Evolutionary conservation across 139 green algal genomes (phyloP).

Genomic region (Yamagishiella unicocca): DNA sequence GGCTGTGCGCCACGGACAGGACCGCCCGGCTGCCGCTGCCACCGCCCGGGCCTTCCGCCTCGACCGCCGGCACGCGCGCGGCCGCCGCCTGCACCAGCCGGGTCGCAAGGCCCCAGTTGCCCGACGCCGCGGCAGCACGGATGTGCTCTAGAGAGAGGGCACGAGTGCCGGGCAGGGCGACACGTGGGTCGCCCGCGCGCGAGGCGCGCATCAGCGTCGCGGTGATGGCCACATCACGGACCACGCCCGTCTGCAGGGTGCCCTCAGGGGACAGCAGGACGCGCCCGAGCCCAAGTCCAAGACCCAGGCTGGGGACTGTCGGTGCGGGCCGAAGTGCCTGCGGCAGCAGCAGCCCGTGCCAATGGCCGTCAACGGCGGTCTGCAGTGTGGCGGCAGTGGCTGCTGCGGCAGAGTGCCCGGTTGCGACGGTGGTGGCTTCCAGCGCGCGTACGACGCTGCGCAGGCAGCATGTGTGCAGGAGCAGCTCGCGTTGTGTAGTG

Average conservation of each 20-base stretch:
- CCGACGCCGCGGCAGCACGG: not conserved
- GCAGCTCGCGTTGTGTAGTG: not conserved
- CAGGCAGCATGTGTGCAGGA: conserved; percentile 25
- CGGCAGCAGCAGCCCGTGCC: conserved; percentile 14
- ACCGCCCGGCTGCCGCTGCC: conserved; percentile 4
- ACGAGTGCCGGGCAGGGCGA: not conserved
- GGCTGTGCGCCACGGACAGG: conserved; percentile 37
- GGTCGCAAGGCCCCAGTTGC: conserved; percentile 36
- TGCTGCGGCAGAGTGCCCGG: not conserved
- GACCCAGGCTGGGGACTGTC: not conserved
- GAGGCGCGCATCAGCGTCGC: conserved; percentile 7
- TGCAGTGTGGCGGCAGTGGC: no score
- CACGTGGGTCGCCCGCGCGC: conserved; percentile 17
- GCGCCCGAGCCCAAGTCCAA: not conserved
- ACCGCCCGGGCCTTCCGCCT: not conserved
- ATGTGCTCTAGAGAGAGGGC: conserved; percentile 24
- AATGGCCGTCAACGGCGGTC: not conserved
- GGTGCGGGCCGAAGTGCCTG: not conserved
- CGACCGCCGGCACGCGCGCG: not conserved
- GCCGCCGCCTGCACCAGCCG: conserved; percentile 4
- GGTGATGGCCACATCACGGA: conserved; percentile 9
- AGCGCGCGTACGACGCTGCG: not conserved
- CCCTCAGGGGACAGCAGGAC: conserved; percentile 25
- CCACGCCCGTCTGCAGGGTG: not conserved
- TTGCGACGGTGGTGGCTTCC: not conserved